Conservation (phyloP, 352 stramenopile genomes). For the Phytopythium helicoides region DNA sequence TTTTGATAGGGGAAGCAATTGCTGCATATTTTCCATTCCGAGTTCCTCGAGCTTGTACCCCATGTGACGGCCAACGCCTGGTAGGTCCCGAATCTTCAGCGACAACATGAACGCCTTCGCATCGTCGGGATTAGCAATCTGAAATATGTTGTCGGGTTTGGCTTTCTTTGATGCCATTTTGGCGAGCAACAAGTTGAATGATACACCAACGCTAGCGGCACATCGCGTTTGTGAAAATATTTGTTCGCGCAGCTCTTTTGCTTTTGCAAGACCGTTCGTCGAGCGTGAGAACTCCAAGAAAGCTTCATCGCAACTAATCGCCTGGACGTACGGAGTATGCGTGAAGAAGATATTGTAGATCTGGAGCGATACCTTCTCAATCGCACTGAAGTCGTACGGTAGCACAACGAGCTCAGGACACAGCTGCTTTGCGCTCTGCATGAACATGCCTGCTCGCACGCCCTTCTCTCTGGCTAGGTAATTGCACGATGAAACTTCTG, state of each 20-base stretch:
- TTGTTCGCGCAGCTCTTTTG: conserved; percentile 57
- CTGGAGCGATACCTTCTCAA: conserved; percentile 89
- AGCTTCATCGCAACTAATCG: conserved; percentile 96
- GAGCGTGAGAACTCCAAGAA: conserved; percentile 87
- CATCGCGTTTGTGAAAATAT: conserved; percentile 85
- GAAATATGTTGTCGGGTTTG: conserved; percentile 90
- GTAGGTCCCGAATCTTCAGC: conserved; percentile 71
- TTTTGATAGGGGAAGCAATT: conserved; percentile 58
- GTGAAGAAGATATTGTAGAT: conserved; percentile 92
- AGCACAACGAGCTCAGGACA: conserved; percentile 93
- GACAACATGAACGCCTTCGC: conserved; percentile 65
- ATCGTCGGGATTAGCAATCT: conserved; percentile 39
- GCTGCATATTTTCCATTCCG: conserved; percentile 52
- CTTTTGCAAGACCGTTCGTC: conserved; percentile 66
- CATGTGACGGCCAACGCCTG: conserved; percentile 73
- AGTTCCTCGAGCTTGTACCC: conserved; percentile 67
- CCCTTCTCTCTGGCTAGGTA: conserved; percentile 92
- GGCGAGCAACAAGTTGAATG: conserved; percentile 92
- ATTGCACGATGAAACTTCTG: conserved; percentile 95
- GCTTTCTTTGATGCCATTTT: conserved; percentile 92
- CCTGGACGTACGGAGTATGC: conserved; percentile 87
- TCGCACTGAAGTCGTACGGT: conserved; percentile 92
- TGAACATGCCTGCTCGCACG: conserved; percentile 93
- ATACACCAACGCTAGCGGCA: conserved; percentile 91
- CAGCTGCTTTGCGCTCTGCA: conserved; percentile 88